phyloP scores from a whole-genome alignment of 306 rosid species.

The Vigna reflexopilosa region DNA sequence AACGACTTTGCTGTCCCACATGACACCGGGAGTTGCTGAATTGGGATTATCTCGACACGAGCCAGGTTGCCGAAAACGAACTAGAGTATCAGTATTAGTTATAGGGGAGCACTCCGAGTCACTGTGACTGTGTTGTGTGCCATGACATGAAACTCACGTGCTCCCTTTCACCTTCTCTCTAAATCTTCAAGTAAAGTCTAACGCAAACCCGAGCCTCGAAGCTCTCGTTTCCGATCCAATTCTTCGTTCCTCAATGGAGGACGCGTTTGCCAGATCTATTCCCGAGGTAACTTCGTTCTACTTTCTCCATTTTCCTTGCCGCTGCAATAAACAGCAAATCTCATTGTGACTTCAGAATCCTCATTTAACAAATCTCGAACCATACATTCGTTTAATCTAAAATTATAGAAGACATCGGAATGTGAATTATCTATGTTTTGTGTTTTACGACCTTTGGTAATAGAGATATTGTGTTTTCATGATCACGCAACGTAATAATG shows the following conservation, averaged over 20 bases:
- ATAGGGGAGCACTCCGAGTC: background rate
- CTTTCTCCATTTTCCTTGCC: constrained; percentile 14
- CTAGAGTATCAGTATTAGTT: background rate
- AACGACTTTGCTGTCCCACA: constrained; percentile 38
- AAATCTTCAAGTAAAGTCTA: constrained; percentile 31
- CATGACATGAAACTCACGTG: constrained; percentile 42
- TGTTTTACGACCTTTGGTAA: constrained; percentile 17
- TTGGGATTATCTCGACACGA: background rate
- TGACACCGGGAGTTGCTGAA: background rate
- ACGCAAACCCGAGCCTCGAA: background rate
- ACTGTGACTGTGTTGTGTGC: background rate
- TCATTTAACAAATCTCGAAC: constrained; percentile 33
- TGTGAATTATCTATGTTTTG: constrained; percentile 23
- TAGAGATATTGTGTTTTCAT: constrained; percentile 16
- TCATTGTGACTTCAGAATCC: background rate
- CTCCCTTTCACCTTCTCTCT: background rate
- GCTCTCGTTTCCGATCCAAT: constrained; percentile 50
- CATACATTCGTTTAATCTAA: background rate
- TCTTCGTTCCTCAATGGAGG: constrained; percentile 66
- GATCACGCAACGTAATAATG: constrained; percentile 18
- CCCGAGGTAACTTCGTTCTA: constrained; percentile 61
- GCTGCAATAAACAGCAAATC: background rate
- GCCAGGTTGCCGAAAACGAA: background rate
- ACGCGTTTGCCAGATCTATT: constrained; percentile 92
- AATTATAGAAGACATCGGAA: constrained; percentile 26